Evolutionary conservation across 2,329 filamentous ascomycete species (phyloP).

Genomic region (Pseudogymnoascus sp.): DNA sequence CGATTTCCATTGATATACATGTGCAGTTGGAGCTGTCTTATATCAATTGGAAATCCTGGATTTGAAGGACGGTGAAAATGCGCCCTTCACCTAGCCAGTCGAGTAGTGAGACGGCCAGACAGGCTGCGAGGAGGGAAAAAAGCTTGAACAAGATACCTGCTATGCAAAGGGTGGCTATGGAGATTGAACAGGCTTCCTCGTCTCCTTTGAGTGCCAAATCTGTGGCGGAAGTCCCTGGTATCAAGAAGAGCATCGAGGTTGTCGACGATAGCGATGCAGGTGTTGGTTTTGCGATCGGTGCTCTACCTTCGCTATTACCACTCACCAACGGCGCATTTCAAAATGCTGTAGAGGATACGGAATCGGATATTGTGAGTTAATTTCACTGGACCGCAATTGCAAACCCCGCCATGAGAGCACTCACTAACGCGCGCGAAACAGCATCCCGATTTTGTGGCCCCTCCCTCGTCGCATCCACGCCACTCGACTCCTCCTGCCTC

Average conservation of each 20-base stretch:
- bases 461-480: conserved; percentile 3
- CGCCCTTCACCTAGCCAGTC: not conserved
- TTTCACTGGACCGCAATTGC: not conserved
- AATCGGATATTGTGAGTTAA: not conserved
- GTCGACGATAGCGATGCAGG: not conserved
- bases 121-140: conserved; percentile 8
- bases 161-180: conserved; percentile 2
- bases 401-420: not conserved
- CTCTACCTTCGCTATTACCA: not conserved
- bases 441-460: conserved; percentile 2
- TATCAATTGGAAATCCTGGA: conserved; percentile 1
- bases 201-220: not conserved
- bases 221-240: not conserved
- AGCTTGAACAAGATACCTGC: conserved; percentile 8
- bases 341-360: not conserved
- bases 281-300: not conserved
- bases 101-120: not conserved
- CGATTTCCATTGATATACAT: conserved; percentile 1
- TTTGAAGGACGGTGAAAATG: not conserved
- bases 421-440: not conserved
- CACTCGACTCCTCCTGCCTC: not conserved
- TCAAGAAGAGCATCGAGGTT: not conserved
- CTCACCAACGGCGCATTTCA: conserved; percentile 5
- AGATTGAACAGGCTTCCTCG: not conserved
- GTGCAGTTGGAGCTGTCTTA: conserved; percentile 6